Evolutionary conservation across 495 filamentous ascomycete species (phyloP).

Genomic region (Aspergillus baeticus): DNA sequence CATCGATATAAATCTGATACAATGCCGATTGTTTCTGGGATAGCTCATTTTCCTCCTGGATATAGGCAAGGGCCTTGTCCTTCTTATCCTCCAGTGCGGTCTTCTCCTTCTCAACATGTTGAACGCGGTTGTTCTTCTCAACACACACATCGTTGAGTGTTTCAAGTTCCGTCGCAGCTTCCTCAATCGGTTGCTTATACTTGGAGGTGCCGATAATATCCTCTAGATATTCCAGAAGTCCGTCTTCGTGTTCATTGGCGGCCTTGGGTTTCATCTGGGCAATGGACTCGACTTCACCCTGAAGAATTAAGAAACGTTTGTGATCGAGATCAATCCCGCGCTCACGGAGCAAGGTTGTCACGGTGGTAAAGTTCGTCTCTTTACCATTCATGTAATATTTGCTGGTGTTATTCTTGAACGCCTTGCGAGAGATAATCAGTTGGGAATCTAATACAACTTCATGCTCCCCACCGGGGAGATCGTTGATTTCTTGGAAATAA

Average conservation of each 20-base stretch:
- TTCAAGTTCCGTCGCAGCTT: slow-evolving; percentile 84
- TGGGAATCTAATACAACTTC: slow-evolving; percentile 78
- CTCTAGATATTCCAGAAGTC: slow-evolving; percentile 92
- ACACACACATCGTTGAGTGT: slow-evolving; percentile 89
- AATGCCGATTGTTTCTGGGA: slow-evolving; percentile 82
- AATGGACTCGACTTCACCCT: slow-evolving; percentile 97
- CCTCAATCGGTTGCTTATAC: slow-evolving; percentile 95
- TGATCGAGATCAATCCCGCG: slow-evolving; percentile 94
- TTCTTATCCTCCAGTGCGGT: slow-evolving; percentile 91
- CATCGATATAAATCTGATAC: slow-evolving; percentile 86
- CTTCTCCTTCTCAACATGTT: slow-evolving; percentile 98
- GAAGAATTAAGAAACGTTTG: slow-evolving; percentile 95
- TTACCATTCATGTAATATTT: slow-evolving; percentile 94
- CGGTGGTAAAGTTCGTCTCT: slow-evolving; percentile 84
- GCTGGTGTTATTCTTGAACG: slow-evolving; percentile 97
- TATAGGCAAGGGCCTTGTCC: slow-evolving; percentile 83
- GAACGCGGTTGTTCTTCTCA: slow-evolving; percentile 90
- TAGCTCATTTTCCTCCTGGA: slow-evolving; percentile 91
- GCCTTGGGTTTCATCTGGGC: slow-evolving; percentile 99
- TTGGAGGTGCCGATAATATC: slow-evolving; percentile 98
- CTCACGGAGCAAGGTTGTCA: slow-evolving; percentile 84
- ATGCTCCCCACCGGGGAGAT: slow-evolving; percentile 70
- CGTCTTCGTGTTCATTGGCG: slow-evolving; percentile 90
- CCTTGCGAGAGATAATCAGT: slow-evolving; percentile 83
- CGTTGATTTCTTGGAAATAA: slow-evolving; percentile 91